Conservation (phyloP, 192 early-diverging fungal genomes). For the Entomortierella lignicola region DNA sequence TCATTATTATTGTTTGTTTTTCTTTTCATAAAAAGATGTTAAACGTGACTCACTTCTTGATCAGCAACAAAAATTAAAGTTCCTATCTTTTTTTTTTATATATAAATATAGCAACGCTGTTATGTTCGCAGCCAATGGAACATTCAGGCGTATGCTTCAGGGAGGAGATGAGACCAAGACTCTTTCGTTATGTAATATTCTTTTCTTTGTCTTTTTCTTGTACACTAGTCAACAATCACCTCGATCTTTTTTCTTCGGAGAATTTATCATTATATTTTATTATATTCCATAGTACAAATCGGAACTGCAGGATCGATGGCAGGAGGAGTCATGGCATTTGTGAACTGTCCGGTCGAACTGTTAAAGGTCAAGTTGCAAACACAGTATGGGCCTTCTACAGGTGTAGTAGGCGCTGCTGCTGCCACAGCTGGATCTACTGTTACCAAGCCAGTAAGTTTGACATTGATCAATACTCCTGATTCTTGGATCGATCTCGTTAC, state of each 20-base stretch:
- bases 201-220: neutral
- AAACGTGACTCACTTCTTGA: conserved; percentile 17
- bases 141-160: conserved; percentile 67
- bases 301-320: conserved; percentile 67
- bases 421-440: conserved; percentile 1
- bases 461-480: neutral
- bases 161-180: conserved; percentile 55
- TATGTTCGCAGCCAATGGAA: conserved; percentile 73
- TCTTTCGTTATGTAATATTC: conserved; percentile 60
- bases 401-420: conserved; percentile 4
- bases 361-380: conserved; percentile 80
- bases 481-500: conserved; percentile 1
- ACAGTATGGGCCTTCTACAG: conserved; percentile 54
- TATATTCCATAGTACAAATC: conserved; percentile 55
- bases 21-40: neutral
- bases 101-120: conserved; percentile 69
- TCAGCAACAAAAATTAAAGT: no score
- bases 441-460: conserved; percentile 40
- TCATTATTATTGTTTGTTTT: neutral
- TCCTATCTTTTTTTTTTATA: neutral
- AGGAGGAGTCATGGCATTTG: conserved; percentile 75
- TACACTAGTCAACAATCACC: no score
- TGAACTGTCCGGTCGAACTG: conserved; percentile 77
- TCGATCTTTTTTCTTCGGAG: no score
- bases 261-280: neutral